phyloP scores from a whole-genome alignment of 495 filamentous ascomycete genomes.

The Talaromyces ruber region DNA sequence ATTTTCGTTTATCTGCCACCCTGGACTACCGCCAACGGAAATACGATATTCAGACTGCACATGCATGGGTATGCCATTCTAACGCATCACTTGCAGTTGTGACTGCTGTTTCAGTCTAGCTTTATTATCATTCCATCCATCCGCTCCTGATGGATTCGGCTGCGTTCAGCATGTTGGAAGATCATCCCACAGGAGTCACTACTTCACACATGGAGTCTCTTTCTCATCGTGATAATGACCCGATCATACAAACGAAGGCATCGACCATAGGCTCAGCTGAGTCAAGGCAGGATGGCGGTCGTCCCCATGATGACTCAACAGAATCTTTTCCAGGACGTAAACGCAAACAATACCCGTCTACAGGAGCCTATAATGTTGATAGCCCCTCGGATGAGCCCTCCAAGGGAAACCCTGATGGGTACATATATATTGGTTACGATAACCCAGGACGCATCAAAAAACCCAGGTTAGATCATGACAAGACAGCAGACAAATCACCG shows the following conservation, averaged over 20 bases:
- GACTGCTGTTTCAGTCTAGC: background rate
- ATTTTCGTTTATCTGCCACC: background rate
- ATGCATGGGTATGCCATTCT: background rate
- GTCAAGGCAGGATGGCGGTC: background rate
- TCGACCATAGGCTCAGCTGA: background rate
- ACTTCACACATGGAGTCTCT: background rate
- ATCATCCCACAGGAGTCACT: background rate
- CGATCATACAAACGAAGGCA: background rate
- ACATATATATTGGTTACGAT: background rate
- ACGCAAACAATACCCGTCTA: background rate
- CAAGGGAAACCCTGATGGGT: background rate
- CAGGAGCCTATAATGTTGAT: background rate
- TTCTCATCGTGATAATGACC: background rate
- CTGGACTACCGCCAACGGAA: background rate
- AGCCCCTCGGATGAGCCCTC: background rate
- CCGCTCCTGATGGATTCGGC: background rate
- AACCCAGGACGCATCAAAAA: background rate
- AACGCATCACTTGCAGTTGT: background rate
- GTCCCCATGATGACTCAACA: background rate
- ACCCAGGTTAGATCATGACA: background rate
- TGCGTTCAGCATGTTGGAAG: background rate
- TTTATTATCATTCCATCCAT: background rate
- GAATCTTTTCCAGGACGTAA: background rate
- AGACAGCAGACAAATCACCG: constrained; percentile 9
- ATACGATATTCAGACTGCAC: background rate